Evolutionary conservation across 1,139 yeast genomes (phyloP).

Genomic region (Martiniozyma asiatica): DNA sequence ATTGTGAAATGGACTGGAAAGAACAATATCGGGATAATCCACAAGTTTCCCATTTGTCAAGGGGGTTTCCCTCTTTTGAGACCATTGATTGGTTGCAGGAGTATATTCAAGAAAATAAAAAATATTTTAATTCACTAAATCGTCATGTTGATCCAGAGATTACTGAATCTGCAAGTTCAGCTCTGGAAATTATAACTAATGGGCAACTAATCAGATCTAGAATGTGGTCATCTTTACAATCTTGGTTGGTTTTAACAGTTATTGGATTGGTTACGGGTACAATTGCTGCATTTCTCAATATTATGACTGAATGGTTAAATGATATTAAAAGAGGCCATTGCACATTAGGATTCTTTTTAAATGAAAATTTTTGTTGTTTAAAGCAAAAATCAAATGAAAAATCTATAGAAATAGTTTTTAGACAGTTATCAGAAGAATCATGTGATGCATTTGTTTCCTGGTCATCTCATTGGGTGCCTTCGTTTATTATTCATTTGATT

Average conservation of each 20-base stretch:
- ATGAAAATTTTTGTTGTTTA: slow-evolving; percentile 73
- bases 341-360: slow-evolving; percentile 54
- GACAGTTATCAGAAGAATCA: neutral
- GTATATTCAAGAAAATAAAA: slow-evolving; percentile 42
- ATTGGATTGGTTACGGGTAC: slow-evolving; percentile 72
- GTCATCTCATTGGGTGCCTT: slow-evolving; percentile 31
- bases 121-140: slow-evolving; percentile 20
- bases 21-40: slow-evolving; percentile 6
- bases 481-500: slow-evolving; percentile 47
- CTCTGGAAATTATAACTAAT: slow-evolving; percentile 4
- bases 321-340: slow-evolving; percentile 75
- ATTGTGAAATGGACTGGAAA: slow-evolving; percentile 10
- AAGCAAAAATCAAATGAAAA: slow-evolving; percentile 37
- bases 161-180: slow-evolving; percentile 2
- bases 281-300: slow-evolving; percentile 71
- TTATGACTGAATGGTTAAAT: slow-evolving; percentile 79
- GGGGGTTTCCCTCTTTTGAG: slow-evolving; percentile 43
- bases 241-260: slow-evolving; percentile 63
- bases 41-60: slow-evolving; percentile 14
- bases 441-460: slow-evolving; percentile 22
- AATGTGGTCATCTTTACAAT: slow-evolving; percentile 38
- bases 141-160: slow-evolving; percentile 1
- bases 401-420: slow-evolving; percentile 32
- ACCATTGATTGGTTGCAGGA: slow-evolving; percentile 87
- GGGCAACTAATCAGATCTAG: slow-evolving; percentile 8